Percentiles rank a stretch among this genome's conserved stretches.
Conservation (phyloP, 768 basidiomycete species). For the Boletus sp. region DNA sequence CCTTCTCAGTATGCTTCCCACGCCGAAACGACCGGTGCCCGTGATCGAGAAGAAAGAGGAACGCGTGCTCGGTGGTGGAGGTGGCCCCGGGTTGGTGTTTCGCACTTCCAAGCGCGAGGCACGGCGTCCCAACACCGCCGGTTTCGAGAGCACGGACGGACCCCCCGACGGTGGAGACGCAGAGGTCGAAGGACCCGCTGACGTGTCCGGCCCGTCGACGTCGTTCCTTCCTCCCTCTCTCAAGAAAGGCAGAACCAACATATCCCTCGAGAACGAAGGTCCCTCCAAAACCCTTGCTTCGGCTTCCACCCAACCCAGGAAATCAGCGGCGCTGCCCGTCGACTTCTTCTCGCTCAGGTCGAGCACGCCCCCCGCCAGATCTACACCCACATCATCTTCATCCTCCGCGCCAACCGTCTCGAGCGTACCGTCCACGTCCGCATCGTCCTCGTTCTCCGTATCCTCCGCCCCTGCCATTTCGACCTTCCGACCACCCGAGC, state of each 20-base stretch:
- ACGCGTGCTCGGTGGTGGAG: slow-evolving; percentile 64
- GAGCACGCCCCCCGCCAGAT: slow-evolving; percentile 1
- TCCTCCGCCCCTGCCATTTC: slow-evolving; percentile 72
- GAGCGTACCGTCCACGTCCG: slow-evolving; percentile 62
- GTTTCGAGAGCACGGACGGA: slow-evolving; percentile 25
- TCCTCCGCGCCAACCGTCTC: slow-evolving; percentile 8
- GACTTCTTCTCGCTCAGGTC: slow-evolving; percentile 73
- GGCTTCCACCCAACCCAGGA: slow-evolving; percentile 4
- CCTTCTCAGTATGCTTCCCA: slow-evolving; percentile 70
- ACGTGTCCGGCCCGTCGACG: slow-evolving; percentile 28
- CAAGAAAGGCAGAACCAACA: slow-evolving; percentile 56
- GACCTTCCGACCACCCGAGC: slow-evolving; percentile 69
- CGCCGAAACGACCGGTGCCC: slow-evolving; percentile 56
- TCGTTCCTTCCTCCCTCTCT: slow-evolving; percentile 62
- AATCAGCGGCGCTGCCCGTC: slow-evolving; percentile 36
- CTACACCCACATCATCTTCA: neutral
- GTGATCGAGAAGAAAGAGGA: slow-evolving; percentile 39
- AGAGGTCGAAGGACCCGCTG: neutral
- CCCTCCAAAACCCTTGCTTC: slow-evolving; percentile 9
- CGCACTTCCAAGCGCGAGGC: slow-evolving; percentile 31
- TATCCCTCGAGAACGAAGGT: slow-evolving; percentile 46
- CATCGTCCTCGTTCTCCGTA: slow-evolving; percentile 55
- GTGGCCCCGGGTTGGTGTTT: slow-evolving; percentile 63
- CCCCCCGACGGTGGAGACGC: slow-evolving; percentile 8
- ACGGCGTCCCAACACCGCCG: slow-evolving; percentile 11